phyloP scores from a whole-genome alignment of 805 yeast species.

The Brettanomyces custersianus region DNA sequence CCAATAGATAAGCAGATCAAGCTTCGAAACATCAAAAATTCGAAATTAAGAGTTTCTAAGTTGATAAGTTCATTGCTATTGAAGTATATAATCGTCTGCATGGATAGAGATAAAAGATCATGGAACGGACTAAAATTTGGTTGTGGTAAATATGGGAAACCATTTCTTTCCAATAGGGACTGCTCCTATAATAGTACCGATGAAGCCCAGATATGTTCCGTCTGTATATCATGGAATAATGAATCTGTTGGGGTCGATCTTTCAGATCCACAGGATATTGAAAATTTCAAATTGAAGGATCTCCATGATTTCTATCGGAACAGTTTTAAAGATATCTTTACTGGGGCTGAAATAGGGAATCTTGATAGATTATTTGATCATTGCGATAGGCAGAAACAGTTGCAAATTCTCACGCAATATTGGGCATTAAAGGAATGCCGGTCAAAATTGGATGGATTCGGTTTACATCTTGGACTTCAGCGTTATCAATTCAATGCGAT shows the following conservation, averaged over 20 bases:
- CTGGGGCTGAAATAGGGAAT: conserved; percentile 16
- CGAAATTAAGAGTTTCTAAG: conserved; percentile 26
- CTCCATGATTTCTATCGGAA: conserved; percentile 14
- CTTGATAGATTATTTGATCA: conserved; percentile 15
- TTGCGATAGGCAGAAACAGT: conserved; percentile 7
- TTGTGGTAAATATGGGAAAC: conserved; percentile 47
- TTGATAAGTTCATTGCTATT: conserved; percentile 40
- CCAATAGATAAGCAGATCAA: conserved; percentile 29
- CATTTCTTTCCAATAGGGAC: conserved; percentile 27
- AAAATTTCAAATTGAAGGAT: conserved; percentile 10
- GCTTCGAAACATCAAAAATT: conserved; percentile 31
- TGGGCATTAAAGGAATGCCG: conserved; percentile 83
- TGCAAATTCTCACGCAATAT: conserved; percentile 37
- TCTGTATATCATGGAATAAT: conserved; percentile 30
- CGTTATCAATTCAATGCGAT: conserved; percentile 16
- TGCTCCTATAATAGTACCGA: conserved; percentile 51
- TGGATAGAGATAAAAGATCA: conserved; percentile 10
- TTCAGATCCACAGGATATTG: conserved; percentile 28
- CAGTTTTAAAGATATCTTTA: conserved; percentile 23
- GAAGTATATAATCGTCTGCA: conserved; percentile 29
- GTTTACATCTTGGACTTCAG: conserved; percentile 29
- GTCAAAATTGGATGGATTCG: conserved; percentile 58
- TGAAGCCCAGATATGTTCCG: conserved; percentile 40
- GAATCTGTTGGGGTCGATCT: conserved; percentile 38
- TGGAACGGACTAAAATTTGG: conserved; percentile 17